Base-by-base conservation (phyloP, 2,329 filamentous ascomycete genomes). In the Pseudogymnoascus sp. region DNA sequence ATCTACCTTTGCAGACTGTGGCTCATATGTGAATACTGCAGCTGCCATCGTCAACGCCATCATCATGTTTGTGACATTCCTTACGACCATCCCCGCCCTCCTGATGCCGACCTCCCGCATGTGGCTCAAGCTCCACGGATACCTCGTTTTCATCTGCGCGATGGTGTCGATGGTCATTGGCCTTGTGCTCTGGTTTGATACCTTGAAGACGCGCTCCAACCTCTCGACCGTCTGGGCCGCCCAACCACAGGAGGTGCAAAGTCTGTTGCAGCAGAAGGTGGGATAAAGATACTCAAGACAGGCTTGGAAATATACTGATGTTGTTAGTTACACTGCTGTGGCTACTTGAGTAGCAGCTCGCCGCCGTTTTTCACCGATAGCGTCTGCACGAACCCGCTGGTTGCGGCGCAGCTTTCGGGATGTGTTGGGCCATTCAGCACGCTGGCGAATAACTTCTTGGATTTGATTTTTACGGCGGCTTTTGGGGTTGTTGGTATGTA, bases 401-500 rank as follows among this genome's bases (percentile, higher is more conserved):
- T 86, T 37, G 89, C 90, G 1, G 86, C 87, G 12, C 79, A 89
- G 36, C 82, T 87, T 71, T 80, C 81, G 62, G 88, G 89, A 7
- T 94, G 90, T 72, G 81, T 88, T 13, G 78, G 81, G 1, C 81
- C 86, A 1, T 85, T 94, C 67, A 82, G 83, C 25, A 81, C 77
- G 61, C 91, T 87, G 69, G 81, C 86, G 63, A 92, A 91, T 74
- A 76, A 78, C 63, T 89, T 87, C 70, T 77, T 93, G 66, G 88
- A 92, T 74, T 76, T 85, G 62, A 84, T 93, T 71, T 94, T 93
- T 74, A 94, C 90, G 1, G 85, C 84, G 25, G 80, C 88, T 61
- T 94, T 94, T 72, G 90, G 88, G 65, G 85, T 93, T 73, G 89
- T 92, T 64, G 89, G 85, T 77, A 72, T 68, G 75, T 76, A 40